Conservation (phyloP, 495 filamentous ascomycete species). For the Podospora anserina region DNA sequence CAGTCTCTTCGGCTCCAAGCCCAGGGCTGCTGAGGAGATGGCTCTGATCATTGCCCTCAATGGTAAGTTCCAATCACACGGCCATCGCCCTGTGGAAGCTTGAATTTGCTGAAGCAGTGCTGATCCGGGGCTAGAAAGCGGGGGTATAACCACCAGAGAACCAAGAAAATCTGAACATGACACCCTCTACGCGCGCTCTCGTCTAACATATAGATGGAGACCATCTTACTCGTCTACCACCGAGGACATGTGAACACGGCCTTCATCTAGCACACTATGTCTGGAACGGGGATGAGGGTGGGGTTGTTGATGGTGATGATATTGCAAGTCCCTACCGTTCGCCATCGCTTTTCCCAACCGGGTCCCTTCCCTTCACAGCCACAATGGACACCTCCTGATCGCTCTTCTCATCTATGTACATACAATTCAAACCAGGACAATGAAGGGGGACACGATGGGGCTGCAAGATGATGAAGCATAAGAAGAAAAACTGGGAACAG, state of each 20-base stretch:
- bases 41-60: constrained; percentile 26
- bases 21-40: constrained; percentile 6
- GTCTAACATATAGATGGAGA: not conserved
- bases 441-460: not conserved
- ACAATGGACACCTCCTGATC: not conserved
- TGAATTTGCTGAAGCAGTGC: not conserved
- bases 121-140: not conserved
- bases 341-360: not conserved
- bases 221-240: not conserved
- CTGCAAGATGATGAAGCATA: not conserved
- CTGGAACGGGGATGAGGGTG: too few relatives aligned
- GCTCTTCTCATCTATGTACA: not conserved
- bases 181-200: not conserved
- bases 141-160: not conserved
- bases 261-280: not conserved
- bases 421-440: not conserved
- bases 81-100: constrained; percentile 14
- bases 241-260: not conserved
- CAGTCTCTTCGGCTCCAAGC: constrained; percentile 13
- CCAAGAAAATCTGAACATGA: not conserved
- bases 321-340: not conserved
- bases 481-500: not conserved
- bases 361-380: not conserved
- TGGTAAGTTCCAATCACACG: constrained; percentile 18
- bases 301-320: not conserved